Evolutionary conservation across 495 filamentous ascomycete species (phyloP), one percentile per base, ranked within the genome.

Genomic region (Platismatia glauca): DNA sequence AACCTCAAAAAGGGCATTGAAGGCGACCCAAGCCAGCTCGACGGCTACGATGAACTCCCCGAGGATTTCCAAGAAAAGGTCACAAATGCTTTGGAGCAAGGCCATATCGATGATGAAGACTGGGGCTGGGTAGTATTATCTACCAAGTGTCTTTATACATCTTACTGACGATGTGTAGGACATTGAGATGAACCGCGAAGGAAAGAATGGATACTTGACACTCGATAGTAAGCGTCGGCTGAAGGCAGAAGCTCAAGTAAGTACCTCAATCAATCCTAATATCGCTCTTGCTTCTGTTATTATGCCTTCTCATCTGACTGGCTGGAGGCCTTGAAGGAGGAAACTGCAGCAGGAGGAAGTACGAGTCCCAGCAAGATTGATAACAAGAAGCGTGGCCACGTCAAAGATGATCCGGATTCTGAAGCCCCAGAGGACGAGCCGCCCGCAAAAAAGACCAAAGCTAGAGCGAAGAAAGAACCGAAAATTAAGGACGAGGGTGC

Each of bases 51-150:
- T 27, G 86, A 90, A 41, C 74, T 93, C 13, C 70, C 81, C 56
- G 74, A 77, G 20, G 86, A 87, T 0, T 37, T 78, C 9, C 81
- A 86, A 71, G 81, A 78, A 29, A 91, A 89, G 72, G 72, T 92
- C 39, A 71, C 72, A 59, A 75, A 75, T 33, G 88, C 84, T 20
- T 59, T 95, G 12, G 79, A 78, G 33, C 77, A 87, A 64, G 89
- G 88, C 12, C 86, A 91, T 67, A 84, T 95, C 60, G 83, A 84
- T 64, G 81, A 88, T 58, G 85, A 86, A 39, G 90, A 91, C 57
- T 94, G 89, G 86, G 85, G 81, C 7, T 87, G 89, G 0, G 89
- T 93, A 78, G 76, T 24, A 37, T 50, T 57, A 6, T 39, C 34
- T 33, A 24, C 22, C n/a, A 46, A 37, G 37, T 15, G 27, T 27